Evolutionary conservation across 768 basidiomycete genomes (phyloP).

Genomic region (Trametes elegans): DNA sequence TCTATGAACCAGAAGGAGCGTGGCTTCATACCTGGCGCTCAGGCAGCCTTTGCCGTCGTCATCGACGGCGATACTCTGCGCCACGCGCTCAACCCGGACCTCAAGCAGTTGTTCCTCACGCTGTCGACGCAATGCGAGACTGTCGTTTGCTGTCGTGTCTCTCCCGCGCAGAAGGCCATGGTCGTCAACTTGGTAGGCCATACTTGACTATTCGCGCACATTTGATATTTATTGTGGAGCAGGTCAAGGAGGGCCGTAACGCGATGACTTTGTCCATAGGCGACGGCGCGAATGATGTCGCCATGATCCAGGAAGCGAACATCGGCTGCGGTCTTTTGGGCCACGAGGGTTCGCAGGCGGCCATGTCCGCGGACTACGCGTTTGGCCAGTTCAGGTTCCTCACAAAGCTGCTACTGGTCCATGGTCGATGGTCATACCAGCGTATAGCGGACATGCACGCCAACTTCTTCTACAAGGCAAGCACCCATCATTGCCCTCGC

Average conservation of each 20-base stretch:
- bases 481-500: conserved; percentile 20
- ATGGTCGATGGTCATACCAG: conserved; percentile 97
- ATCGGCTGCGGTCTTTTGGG: conserved; percentile 93
- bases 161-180: conserved; percentile 96
- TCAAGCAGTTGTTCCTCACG: conserved; percentile 87
- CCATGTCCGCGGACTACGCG: conserved; percentile 98
- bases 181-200: conserved; percentile 82
- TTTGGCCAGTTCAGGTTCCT: conserved; percentile 97
- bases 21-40: conserved; percentile 62
- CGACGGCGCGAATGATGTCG: conserved; percentile 97
- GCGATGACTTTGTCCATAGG: conserved; percentile 98
- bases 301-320: conserved; percentile 99
- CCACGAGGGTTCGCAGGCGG: conserved; percentile 95
- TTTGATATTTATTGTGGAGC: background rate
- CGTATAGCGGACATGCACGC: conserved; percentile 95
- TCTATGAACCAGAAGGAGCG: conserved; percentile 56
- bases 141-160: conserved; percentile 97
- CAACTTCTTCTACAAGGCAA: conserved; percentile 98
- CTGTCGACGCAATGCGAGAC: conserved; percentile 96
- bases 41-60: conserved; percentile 87
- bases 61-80: conserved; percentile 94
- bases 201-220: background rate
- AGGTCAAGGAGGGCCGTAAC: conserved; percentile 94
- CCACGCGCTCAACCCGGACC: conserved; percentile 69
- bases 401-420: conserved; percentile 87